These are phyloP conservation scores for Chamaecyparis obtusa DNA, from an alignment of 75 land plant species.

Conservation along the genomic window DNA sequence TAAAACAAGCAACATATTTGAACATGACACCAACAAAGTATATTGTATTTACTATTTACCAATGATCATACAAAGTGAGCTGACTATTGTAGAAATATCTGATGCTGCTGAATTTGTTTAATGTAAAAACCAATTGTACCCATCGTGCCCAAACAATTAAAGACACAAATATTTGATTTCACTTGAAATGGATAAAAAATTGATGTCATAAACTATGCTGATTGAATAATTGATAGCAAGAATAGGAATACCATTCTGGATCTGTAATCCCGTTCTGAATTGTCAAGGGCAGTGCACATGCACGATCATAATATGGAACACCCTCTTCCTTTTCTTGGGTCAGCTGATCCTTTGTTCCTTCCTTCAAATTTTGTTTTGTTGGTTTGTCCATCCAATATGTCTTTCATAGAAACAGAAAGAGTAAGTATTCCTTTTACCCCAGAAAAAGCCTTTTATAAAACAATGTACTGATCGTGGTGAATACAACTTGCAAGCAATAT, in stretches of 20 bases:
- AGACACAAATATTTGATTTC: background rate
- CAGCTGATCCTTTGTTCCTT: slow-evolving; percentile 16
- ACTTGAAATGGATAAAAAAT: background rate
- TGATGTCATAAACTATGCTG: background rate
- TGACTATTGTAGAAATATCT: background rate
- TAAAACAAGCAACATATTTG: background rate
- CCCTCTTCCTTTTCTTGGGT: slow-evolving; percentile 25
- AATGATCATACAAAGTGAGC: no score
- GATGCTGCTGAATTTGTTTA: background rate
- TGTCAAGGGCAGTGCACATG: slow-evolving; percentile 32
- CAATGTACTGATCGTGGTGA: background rate
- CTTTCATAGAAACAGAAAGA: slow-evolving; percentile 26
- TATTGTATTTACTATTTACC: background rate
- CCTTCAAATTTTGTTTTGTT: slow-evolving; percentile 32
- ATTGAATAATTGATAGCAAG: background rate
- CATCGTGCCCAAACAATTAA: background rate
- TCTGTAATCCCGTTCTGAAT: slow-evolving; percentile 27
- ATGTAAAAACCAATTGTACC: background rate
- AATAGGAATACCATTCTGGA: slow-evolving; percentile 33
- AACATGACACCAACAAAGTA: background rate
- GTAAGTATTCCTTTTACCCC: background rate
- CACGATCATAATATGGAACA: slow-evolving; percentile 90
- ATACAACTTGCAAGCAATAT: background rate
- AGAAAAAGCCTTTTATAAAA: background rate
- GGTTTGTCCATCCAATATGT: slow-evolving; percentile 86